Conservation (phyloP, 2,329 filamentous ascomycete genomes). For the Raffaelea albimanens region DNA sequence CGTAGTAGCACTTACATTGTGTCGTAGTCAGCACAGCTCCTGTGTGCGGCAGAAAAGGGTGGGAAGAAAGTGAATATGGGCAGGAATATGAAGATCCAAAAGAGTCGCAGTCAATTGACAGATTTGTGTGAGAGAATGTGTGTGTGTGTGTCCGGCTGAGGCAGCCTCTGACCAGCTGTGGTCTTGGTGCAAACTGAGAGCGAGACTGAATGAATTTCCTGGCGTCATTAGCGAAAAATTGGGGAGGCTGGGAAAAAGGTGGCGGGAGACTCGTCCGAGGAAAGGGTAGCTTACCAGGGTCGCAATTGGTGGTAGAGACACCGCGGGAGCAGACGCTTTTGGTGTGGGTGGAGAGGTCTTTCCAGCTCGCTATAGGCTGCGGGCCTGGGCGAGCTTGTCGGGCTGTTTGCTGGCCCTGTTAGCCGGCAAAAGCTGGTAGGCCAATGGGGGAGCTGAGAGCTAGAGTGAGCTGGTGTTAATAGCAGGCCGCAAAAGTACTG, state of each 20-base stretch:
- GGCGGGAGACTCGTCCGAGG: constrained; percentile 9
- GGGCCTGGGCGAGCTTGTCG: constrained; percentile 2
- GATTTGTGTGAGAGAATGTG: neutral
- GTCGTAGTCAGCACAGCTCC: too few relatives aligned
- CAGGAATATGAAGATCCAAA: neutral
- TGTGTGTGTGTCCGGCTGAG: constrained; percentile 1
- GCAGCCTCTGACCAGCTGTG: neutral
- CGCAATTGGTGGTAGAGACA: constrained; percentile 4
- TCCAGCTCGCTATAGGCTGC: constrained; percentile 9
- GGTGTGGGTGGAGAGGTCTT: constrained; percentile 9
- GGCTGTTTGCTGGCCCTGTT: neutral
- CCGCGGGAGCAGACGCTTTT: constrained; percentile 3
- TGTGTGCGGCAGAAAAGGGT: too few relatives aligned
- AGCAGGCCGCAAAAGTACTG: too few relatives aligned
- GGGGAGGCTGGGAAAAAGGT: constrained; percentile 15
- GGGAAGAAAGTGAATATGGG: neutral
- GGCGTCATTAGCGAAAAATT: constrained; percentile 13
- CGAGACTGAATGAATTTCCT: constrained; percentile 7
- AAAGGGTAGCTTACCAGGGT: constrained; percentile 10
- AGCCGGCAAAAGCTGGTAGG: neutral
- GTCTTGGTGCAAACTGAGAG: neutral
- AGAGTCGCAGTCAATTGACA: neutral
- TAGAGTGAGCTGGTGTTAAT: too few relatives aligned
- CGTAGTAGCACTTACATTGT: too few relatives aligned
- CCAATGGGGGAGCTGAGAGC: neutral